Evolutionary conservation across 257 asterid species (phyloP), one percentile per base, ranked within the genome.

Genomic region (Agastache rugosa): DNA sequence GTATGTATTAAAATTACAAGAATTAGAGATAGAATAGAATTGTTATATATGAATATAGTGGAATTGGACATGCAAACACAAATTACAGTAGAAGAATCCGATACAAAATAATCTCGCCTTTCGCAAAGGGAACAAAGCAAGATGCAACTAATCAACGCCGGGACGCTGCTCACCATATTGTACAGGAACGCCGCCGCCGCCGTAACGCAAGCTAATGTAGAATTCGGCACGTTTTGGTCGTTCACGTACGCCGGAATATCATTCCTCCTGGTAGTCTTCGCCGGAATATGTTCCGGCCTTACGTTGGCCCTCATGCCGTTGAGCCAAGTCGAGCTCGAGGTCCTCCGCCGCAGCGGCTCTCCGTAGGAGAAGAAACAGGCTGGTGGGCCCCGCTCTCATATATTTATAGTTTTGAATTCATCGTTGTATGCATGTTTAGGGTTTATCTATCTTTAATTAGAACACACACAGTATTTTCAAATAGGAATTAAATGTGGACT

Each of bases 241-340:
- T 85, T 78, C 76, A 63, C 69, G 11, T 91, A 93, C 75, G 96
- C 85, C 3, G 96, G 93, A 77, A 79, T 93, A 79, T 93, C 97
- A 12, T 91, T 95, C 80, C 8, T 87, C n/a, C 47, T 91, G 68
- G 98, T 93, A 20, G 47, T 88, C 9, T 91, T 93, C 77, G 98
- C 97, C 3, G 98, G 98, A 12, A 89, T 87, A 60, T 90, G 91
- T 90, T 93, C 97, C 14, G 98, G 98, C 45, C 81, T 93, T 47
- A 93, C 98, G 9, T 71, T 93, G 74, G 98, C 97, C 20, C 90
- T 93, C 73, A 91, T 93, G 98, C 91, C 97, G 0, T 53, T 93
- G 79, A 85, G 90, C 74, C 91, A 86, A 60, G 97, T 93, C 76
- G 97, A 91, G 70, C 96, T 91, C 75, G 98, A 93, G 85, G 90